Conservation (phyloP, 495 filamentous ascomycete genomes). For the Cairneyella variabilis region DNA sequence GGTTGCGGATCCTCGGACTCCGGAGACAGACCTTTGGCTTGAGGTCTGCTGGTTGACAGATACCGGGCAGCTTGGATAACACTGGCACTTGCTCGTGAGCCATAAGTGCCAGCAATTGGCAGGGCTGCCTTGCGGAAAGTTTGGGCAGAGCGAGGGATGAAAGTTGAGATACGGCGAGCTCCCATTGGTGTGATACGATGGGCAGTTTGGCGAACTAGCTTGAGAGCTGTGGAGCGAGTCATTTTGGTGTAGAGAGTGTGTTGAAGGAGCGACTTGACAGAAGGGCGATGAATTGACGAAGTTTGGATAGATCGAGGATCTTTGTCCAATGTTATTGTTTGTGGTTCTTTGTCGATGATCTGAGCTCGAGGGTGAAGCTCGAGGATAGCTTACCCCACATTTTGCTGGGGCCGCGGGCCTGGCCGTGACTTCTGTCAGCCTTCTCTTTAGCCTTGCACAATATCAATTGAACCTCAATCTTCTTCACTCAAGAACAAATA, state of each 20-base stretch:
- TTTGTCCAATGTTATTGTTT: too few relatives aligned
- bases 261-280: slow-evolving; percentile 7
- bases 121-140: neutral
- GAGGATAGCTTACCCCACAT: slow-evolving; percentile 30
- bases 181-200: neutral
- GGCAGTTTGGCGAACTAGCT: slow-evolving; percentile 1
- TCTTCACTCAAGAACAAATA: too few relatives aligned
- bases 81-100: neutral
- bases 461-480: too few relatives aligned
- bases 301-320: too few relatives aligned
- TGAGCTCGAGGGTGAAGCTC: slow-evolving; percentile 8
- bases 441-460: slow-evolving; percentile 7
- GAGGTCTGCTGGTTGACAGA: slow-evolving; percentile 14
- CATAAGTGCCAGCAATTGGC: neutral
- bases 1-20: slow-evolving; percentile 24
- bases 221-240: slow-evolving; percentile 10
- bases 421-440: slow-evolving; percentile 12
- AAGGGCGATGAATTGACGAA: neutral
- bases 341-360: neutral
- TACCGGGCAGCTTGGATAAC: neutral
- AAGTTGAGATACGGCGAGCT: neutral
- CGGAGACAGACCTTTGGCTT: slow-evolving; percentile 26
- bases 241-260: slow-evolving; percentile 7
- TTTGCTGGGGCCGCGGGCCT: slow-evolving; percentile 18
- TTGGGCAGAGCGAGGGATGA: neutral